Base-by-base conservation (phyloP, 257 asterid species). In the Ballota nigra region DNA sequence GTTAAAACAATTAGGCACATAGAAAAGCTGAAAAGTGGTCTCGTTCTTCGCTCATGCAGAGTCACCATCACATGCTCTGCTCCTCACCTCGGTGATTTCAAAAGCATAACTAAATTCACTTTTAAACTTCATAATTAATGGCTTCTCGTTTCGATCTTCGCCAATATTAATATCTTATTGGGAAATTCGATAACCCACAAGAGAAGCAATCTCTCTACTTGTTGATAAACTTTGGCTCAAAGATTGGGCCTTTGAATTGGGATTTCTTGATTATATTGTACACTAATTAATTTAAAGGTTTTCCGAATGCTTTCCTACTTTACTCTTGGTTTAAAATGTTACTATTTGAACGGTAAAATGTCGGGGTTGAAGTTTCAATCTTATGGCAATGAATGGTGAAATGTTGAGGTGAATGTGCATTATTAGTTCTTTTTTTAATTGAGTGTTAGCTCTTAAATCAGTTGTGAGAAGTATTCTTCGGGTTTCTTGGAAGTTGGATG, bases 1-100 rank as follows among this genome's bases (percentile, higher is more conserved):
- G 20, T 10, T n/a, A 53, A 55, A 9, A 8, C 26, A 22, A 72
- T 73, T 19, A 68, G 26, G 33, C 59, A 71, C 66, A 52, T 61
- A 15, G 63, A 73, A 77, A 72, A 80, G 83, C 75, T 80, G 73
- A 63, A 71, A 77, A 80, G 80, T 41, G 31, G 67, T 73, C 81
- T 78, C 73, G 22, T 76, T 73, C 79, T 75, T 69, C 73, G 67
- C 61, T 75, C 74, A 51, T 65, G 61, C 70, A 57, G n/a, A n/a
- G 78, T 85, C 84, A 63, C 68, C 75, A 34, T 77, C 91, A 86
- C 91, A 82, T 82, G 91, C 87, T 73, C 80, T 64, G 69, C 33
- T 74, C 77, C 76, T 77, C 81, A 74, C 77, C 76, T 77, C 81
- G 75, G 61, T 51, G 40, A 73, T 57, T 73, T 59, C 53, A 38